Evolutionary conservation across 2,329 filamentous ascomycete genomes (phyloP), one percentile per base, ranked within the genome.

Genomic region (Volutella citrinella): DNA sequence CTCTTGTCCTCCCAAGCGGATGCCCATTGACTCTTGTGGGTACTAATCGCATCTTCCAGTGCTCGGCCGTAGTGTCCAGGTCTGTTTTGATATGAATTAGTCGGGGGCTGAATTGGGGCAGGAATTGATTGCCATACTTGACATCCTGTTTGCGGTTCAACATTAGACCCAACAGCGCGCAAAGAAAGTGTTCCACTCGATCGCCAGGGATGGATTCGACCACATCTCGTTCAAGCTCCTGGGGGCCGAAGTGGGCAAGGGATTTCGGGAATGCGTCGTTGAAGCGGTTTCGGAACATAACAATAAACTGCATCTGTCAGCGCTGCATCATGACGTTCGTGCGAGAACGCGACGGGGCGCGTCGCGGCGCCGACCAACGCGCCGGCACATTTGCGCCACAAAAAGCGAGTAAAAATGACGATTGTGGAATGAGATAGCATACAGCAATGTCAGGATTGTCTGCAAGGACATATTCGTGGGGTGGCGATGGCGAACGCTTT

Each of bases 141-240:
- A 97, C 87, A 66, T 95, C 90, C 61, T 98, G 95, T 72, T 98
- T 97, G 63, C 93, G 83, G 64, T 98, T 98, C 55, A 98, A 73
- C 35, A 96, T 78, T 51, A 98, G 72, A 19, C 86, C 83, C 27
- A 98, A 71, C 47, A 98, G 66, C 43, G 89, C 89, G 70, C 94
- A 98, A 17, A 98, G 72, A 38, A 98, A 80, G 49, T 82, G 78
- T 68, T 97, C 91, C 28, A 87, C 82, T 56, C 90, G 83, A 54
- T 94, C 83, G 52, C 89, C 87, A 4, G 91, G 90, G 15, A 82
- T 66, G 30, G 75, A 66, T 58, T 91, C 87, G 42, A 82, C 79
- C 32, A 96, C 78, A 32, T 93, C 93, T 60, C 77, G 76, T 65
- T 98, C 93, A 42, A 98, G 78, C 63, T 98, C 94, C 65, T 98